Evolutionary conservation across 1,284 basidiomycete species (phyloP).

Genomic region (Puccinia sorghi): DNA sequence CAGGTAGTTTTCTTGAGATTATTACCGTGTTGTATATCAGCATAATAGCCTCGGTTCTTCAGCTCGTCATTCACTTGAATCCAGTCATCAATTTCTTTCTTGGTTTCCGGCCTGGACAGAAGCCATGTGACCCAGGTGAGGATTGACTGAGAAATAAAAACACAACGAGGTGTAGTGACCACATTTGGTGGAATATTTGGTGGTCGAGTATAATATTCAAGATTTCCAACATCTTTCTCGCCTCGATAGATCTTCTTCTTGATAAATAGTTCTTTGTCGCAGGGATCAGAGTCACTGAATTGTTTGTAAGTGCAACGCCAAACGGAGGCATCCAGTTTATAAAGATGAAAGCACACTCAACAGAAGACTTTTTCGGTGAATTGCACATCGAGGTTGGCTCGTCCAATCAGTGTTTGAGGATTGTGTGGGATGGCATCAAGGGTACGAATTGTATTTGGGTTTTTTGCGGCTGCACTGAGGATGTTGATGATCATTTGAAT

Average conservation of each 20-base stretch:
- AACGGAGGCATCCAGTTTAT: neutral
- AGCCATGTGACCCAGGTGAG: constrained; percentile 28
- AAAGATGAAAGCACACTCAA: constrained; percentile 17
- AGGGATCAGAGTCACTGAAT: neutral
- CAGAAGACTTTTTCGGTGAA: constrained; percentile 16
- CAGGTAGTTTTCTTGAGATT: neutral
- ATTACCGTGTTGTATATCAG: constrained; percentile 20
- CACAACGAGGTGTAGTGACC: neutral
- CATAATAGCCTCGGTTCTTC: neutral
- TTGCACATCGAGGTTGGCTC: neutral
- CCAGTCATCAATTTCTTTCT: constrained; percentile 19
- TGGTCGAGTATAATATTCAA: neutral
- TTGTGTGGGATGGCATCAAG: neutral
- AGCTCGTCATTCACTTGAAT: neutral
- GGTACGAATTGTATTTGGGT: neutral
- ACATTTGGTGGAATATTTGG: neutral
- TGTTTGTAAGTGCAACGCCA: constrained; percentile 17
- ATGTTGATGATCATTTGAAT: constrained; percentile 16
- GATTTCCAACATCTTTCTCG: constrained; percentile 3
- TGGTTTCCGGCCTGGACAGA: constrained; percentile 16
- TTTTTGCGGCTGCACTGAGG: neutral
- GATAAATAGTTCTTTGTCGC: neutral
- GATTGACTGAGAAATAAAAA: constrained; percentile 13
- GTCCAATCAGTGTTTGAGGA: constrained; percentile 12
- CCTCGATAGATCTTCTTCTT: constrained; percentile 3